Conservation (phyloP, 139 green algal species). For the Chlorella ohadii region DNA sequence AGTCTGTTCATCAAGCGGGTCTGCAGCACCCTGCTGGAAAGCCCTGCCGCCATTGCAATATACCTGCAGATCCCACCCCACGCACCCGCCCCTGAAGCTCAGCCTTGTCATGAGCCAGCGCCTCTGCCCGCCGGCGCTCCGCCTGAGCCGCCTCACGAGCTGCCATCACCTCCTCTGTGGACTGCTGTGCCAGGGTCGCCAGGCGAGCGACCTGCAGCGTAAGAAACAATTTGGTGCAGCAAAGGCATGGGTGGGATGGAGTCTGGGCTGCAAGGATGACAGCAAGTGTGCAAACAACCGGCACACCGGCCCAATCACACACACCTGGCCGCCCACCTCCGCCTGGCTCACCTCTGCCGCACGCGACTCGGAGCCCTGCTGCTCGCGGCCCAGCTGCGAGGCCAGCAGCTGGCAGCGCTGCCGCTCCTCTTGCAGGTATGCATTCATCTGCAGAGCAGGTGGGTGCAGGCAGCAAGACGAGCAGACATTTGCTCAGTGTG, state of each 20-base stretch:
- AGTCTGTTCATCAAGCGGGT: no score
- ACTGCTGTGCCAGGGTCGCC: slow-evolving; percentile 5
- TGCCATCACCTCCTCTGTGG: slow-evolving; percentile 28
- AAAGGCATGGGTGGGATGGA: no score
- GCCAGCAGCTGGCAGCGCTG: slow-evolving; percentile 27
- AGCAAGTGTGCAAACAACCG: no score
- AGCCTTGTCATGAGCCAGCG: not conserved
- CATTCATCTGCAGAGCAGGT: slow-evolving; percentile 18
- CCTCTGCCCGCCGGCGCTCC: slow-evolving; percentile 4
- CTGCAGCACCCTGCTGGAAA: no score
- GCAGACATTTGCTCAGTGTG: no score
- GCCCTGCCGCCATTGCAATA: not conserved
- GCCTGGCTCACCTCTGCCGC: not conserved
- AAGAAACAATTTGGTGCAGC: no score
- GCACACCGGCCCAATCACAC: no score
- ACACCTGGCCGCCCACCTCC: no score
- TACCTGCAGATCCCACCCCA: not conserved
- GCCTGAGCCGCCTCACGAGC: slow-evolving; percentile 13
- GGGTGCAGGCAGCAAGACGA: not conserved
- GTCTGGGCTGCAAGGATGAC: no score
- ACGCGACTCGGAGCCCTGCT: slow-evolving; percentile 1
- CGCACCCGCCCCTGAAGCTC: slow-evolving; percentile 28
- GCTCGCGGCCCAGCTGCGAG: not conserved
- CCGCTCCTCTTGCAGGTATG: slow-evolving; percentile 25
- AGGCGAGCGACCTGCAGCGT: not conserved